These are phyloP conservation scores for Cyclotella cryptica DNA, from an alignment of 108 stramenopile genomes.

Conservation along the genomic window DNA sequence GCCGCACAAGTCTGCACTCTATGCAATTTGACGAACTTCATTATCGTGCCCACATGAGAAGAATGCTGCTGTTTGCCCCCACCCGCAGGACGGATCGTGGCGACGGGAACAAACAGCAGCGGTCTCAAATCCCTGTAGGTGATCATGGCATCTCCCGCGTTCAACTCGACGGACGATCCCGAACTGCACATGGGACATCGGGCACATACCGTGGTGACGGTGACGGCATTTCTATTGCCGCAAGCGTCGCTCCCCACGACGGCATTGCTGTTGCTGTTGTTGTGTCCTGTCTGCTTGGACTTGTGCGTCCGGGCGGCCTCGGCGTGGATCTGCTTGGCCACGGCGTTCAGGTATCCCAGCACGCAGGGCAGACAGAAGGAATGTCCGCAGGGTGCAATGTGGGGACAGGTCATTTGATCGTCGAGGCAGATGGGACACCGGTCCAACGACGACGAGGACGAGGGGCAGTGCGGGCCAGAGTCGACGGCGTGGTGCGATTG, in stretches of 20 bases:
- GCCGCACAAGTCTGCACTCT: conserved; percentile 58
- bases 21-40: conserved; percentile 72
- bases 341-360: conserved; percentile 67
- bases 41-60: conserved; percentile 36
- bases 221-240: conserved; percentile 5
- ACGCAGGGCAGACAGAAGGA: conserved; percentile 77
- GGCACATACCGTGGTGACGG: conserved; percentile 38
- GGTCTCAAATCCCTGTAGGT: conserved; percentile 70
- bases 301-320: conserved; percentile 34
- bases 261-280: neutral
- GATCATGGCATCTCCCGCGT: conserved; percentile 40
- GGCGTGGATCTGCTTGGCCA: conserved; percentile 38
- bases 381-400: conserved; percentile 86
- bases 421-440: conserved; percentile 85
- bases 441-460: conserved; percentile 39
- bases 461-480: neutral
- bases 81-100: neutral
- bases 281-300: conserved; percentile 29
- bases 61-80: neutral
- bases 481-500: neutral
- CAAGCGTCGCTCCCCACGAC: conserved; percentile 23
- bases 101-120: conserved; percentile 56
- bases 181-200: conserved; percentile 50
- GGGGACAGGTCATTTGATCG: conserved; percentile 54
- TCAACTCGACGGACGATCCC: conserved; percentile 30